Evolutionary conservation across 148 eudicot genomes (phyloP).

Genomic region (Camellia granthamiana): DNA sequence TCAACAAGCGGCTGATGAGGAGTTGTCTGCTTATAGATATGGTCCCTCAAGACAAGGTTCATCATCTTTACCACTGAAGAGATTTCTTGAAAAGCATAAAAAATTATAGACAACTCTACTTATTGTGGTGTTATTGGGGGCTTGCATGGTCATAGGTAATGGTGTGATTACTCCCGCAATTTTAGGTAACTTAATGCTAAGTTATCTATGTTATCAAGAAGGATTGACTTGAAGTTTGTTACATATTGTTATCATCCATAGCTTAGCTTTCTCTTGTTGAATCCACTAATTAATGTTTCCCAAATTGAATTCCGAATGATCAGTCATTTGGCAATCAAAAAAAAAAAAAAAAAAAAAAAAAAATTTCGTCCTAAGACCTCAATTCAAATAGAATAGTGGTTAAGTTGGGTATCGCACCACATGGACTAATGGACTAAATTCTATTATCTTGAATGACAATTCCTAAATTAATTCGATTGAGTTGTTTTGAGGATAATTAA

Average conservation of each 20-base stretch:
- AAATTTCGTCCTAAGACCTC: no score
- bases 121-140: constrained; percentile 73
- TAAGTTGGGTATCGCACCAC: no score
- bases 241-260: not conserved
- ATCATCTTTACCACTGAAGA: constrained; percentile 51
- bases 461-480: no score
- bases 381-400: no score
- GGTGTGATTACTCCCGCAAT: constrained; percentile 95
- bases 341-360: no score
- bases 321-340: no score
- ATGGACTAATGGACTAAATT: no score
- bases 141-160: constrained; percentile 96
- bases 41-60: constrained; percentile 42
- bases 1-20: constrained; percentile 99
- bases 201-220: not conserved
- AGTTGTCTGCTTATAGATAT: constrained; percentile 77
- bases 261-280: not conserved
- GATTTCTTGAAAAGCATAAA: constrained; percentile 84
- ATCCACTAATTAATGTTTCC: not conserved
- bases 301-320: not conserved
- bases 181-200: constrained; percentile 50
- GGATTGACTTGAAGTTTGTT: not conserved
- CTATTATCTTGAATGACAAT: no score
- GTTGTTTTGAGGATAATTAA: no score
- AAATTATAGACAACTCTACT: constrained; percentile 56